phyloP scores from a whole-genome alignment of 78 protist genomes.

The Isochrysis galbana region DNA sequence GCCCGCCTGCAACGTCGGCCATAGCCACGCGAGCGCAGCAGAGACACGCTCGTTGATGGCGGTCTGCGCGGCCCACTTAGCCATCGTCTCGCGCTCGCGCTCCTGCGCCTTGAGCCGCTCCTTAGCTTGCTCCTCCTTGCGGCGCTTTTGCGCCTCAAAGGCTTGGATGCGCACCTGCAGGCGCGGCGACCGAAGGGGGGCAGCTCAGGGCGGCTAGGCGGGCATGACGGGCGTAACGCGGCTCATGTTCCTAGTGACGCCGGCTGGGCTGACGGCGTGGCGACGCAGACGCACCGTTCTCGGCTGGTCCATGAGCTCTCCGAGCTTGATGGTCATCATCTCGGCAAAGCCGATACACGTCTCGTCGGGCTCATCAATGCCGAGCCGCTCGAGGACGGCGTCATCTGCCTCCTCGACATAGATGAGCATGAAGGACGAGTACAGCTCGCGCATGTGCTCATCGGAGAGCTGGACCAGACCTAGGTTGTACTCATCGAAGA shows the following conservation, averaged over 20 bases:
- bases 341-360: not conserved
- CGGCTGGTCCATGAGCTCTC: constrained; percentile 8
- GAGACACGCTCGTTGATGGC: not conserved
- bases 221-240: too few relatives aligned
- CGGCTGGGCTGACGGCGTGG: too few relatives aligned
- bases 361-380: not conserved
- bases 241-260: not conserved
- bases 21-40: not conserved
- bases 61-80: not conserved
- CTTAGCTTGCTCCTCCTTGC: not conserved
- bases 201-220: too few relatives aligned
- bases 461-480: not conserved
- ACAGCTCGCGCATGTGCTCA: not conserved
- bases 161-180: constrained; percentile 7
- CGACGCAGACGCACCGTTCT: too few relatives aligned
- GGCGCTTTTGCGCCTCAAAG: not conserved
- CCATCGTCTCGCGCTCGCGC: not conserved
- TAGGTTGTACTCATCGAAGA: not conserved
- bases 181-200: too few relatives aligned
- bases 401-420: not conserved
- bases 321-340: constrained; percentile 25
- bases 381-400: not conserved
- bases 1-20: not conserved
- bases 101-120: not conserved
- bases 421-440: not conserved